Percentiles rank a stretch among this genome's conserved stretches.
Evolutionary conservation across 306 rosid genomes (phyloP).

Genomic region (Vigna reflexopilosa): DNA sequence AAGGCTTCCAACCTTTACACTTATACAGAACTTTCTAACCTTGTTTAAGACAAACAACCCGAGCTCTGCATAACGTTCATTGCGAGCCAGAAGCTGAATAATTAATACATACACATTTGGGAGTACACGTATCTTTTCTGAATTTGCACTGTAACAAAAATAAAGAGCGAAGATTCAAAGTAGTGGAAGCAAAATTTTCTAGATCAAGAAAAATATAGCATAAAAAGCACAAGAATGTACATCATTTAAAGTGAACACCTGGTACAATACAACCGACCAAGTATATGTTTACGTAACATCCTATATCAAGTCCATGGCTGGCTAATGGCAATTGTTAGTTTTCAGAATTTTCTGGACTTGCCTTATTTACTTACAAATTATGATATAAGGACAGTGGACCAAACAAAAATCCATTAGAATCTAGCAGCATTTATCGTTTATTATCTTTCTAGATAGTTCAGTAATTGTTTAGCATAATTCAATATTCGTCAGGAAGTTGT

Average conservation of each 20-base stretch:
- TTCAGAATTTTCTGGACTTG: neutral
- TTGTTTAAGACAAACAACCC: slow-evolving; percentile 83
- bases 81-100: slow-evolving; percentile 77
- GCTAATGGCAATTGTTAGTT: slow-evolving; percentile 23
- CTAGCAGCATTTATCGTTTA: neutral
- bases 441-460: too few species aligned
- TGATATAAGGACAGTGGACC: slow-evolving; percentile 1
- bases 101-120: slow-evolving; percentile 76
- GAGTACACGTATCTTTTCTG: slow-evolving; percentile 76
- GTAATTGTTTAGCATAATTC: too few species aligned
- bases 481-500: too few species aligned
- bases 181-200: slow-evolving; percentile 9
- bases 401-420: slow-evolving; percentile 35
- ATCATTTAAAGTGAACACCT: slow-evolving; percentile 38
- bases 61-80: slow-evolving; percentile 84
- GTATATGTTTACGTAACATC: slow-evolving; percentile 22
- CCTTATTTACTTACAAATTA: slow-evolving; percentile 28
- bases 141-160: slow-evolving; percentile 69
- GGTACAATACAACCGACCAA: slow-evolving; percentile 31
- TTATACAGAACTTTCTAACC: slow-evolving; percentile 54
- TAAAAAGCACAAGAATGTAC: slow-evolving; percentile 2
- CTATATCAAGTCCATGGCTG: slow-evolving; percentile 26
- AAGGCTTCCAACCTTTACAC: slow-evolving; percentile 17
- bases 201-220: slow-evolving; percentile 32
- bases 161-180: slow-evolving; percentile 33